These are phyloP conservation scores for Saturnispora halmiae DNA, from an alignment of 805 yeast genomes.

Conservation along the genomic window DNA sequence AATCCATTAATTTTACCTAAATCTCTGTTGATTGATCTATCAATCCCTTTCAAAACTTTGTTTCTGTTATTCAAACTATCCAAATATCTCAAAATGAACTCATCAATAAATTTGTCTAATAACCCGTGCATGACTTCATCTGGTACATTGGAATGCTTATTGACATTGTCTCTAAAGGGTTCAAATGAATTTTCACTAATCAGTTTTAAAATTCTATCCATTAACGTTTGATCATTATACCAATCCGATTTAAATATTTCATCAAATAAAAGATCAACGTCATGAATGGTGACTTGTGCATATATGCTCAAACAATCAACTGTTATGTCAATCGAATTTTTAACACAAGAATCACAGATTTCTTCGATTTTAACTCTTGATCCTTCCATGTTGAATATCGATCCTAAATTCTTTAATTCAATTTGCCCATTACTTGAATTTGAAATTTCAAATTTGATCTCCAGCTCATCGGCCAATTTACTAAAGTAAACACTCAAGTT, in stretches of 20 bases:
- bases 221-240: constrained; percentile 24
- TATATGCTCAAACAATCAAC: constrained; percentile 6
- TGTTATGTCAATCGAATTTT: constrained; percentile 8
- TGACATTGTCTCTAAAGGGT: constrained; percentile 24
- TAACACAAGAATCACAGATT: constrained; percentile 4
- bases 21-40: constrained; percentile 51
- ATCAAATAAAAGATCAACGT: constrained; percentile 22
- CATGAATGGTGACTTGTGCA: constrained; percentile 10
- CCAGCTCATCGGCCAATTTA: constrained; percentile 10
- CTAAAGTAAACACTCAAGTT: constrained; percentile 7
- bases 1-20: constrained; percentile 45
- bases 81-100: constrained; percentile 32
- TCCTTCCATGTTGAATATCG: neutral
- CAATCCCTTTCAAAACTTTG: constrained; percentile 24
- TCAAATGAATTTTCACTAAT: constrained; percentile 22
- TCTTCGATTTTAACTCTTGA: constrained; percentile 2
- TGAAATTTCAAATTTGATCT: constrained; percentile 4
- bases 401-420: constrained; percentile 1
- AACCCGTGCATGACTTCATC: constrained; percentile 24
- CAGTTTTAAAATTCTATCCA: constrained; percentile 21
- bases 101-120: constrained; percentile 29
- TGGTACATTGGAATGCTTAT: constrained; percentile 8
- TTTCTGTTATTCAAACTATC: constrained; percentile 19
- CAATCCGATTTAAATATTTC: constrained; percentile 24
- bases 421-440: neutral